Evolutionary conservation across 2,329 filamentous ascomycete genomes (phyloP).

Genomic region (Bipolaris sorokiniana): DNA sequence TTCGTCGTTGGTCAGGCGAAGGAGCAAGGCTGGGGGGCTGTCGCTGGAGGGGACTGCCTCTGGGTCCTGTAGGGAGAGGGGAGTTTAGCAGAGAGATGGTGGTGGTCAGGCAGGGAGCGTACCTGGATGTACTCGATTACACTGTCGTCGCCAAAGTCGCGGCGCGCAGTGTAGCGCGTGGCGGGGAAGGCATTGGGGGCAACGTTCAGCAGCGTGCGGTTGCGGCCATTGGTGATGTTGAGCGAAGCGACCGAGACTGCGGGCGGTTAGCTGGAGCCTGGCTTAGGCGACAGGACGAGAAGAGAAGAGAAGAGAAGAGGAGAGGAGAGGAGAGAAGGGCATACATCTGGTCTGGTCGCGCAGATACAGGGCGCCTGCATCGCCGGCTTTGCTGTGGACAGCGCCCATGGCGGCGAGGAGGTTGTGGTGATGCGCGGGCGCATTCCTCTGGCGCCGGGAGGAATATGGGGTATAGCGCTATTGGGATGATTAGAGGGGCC

Average conservation of each 20-base stretch:
- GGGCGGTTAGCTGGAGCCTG: constrained; percentile 25
- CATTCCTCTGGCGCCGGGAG: constrained; percentile 37
- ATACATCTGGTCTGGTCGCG: constrained; percentile 91
- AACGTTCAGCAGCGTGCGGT: constrained; percentile 77
- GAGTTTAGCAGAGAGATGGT: constrained; percentile 14
- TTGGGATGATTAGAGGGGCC: constrained; percentile 20
- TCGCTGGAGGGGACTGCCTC: constrained; percentile 57
- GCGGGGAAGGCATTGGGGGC: constrained; percentile 88
- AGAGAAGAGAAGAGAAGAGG: neutral
- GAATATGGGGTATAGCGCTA: constrained; percentile 41
- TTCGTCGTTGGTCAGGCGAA: constrained; percentile 88
- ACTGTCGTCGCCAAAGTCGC: constrained; percentile 73
- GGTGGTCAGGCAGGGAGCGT: constrained; percentile 32
- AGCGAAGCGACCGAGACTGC: constrained; percentile 87
- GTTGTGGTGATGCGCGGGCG: constrained; percentile 32
- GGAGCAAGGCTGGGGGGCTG: constrained; percentile 72
- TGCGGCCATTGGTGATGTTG: constrained; percentile 78
- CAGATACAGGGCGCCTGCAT: constrained; percentile 79
- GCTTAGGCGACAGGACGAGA: neutral
- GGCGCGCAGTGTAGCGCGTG: constrained; percentile 73
- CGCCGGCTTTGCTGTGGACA: constrained; percentile 82
- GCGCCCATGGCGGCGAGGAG: constrained; percentile 73
- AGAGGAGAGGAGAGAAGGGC: constrained; percentile 42
- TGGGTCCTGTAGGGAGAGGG: constrained; percentile 67
- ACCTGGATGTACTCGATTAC: constrained; percentile 86